Percentiles rank a stretch among this genome's conserved stretches.
These are phyloP conservation scores for Tuber indicum DNA, from an alignment of 495 filamentous ascomycete species.

Conservation along the genomic window DNA sequence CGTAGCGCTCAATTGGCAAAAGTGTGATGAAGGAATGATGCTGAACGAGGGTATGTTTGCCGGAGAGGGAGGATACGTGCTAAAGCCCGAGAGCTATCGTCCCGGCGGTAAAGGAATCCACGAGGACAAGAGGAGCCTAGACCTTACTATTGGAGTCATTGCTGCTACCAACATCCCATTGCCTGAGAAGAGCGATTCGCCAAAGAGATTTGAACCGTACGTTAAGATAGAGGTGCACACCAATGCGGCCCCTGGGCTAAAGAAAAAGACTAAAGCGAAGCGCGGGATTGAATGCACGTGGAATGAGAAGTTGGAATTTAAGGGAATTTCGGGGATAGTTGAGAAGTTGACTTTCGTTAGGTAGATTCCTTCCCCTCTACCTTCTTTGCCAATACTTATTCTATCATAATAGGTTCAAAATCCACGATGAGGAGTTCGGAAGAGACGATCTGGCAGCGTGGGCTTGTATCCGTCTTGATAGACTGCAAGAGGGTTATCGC, in stretches of 20 bases:
- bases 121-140: conserved; percentile 49
- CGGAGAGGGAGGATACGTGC: conserved; percentile 69
- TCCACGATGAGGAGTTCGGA: conserved; percentile 73
- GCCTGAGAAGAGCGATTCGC: conserved; percentile 50
- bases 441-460: conserved; percentile 73
- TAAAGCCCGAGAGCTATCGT: conserved; percentile 69
- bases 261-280: conserved; percentile 39
- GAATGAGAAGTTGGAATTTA: conserved; percentile 60
- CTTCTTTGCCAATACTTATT: conserved; percentile 15
- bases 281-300: conserved; percentile 42
- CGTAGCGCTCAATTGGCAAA: conserved; percentile 92
- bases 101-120: conserved; percentile 48
- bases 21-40: conserved; percentile 88
- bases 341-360: conserved; percentile 75
- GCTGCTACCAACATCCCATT: conserved; percentile 55
- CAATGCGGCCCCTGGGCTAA: conserved; percentile 47
- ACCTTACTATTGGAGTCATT: conserved; percentile 52
- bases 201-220: conserved; percentile 64
- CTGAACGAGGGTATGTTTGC: conserved; percentile 89
- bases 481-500: conserved; percentile 65
- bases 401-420: conserved; percentile 59
- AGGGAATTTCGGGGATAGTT: conserved; percentile 57
- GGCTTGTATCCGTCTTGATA: conserved; percentile 79
- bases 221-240: conserved; percentile 78
- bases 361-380: conserved; percentile 45